A percentile compares a stretch with the other conserved stretches of the same genome.
Evolutionary conservation across 192 early-diverging fungal genomes (phyloP).

Genomic region (Coemansia sp.): DNA sequence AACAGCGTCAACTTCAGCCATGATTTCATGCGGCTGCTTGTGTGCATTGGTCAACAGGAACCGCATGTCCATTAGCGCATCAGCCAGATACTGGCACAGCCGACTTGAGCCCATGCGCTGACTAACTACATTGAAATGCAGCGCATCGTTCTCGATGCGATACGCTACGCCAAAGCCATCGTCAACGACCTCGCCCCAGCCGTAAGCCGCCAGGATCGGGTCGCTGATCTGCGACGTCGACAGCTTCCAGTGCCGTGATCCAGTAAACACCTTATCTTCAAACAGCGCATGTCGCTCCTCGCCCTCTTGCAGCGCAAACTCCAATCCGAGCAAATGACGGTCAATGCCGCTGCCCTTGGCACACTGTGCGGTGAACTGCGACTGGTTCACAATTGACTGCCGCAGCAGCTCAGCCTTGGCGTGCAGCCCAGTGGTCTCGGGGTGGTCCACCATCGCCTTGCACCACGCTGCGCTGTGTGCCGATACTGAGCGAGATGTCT

Average conservation of each 20-base stretch:
- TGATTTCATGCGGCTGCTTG: constrained; percentile 54
- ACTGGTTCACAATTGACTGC: constrained; percentile 53
- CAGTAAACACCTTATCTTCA: constrained; percentile 58
- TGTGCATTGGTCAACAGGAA: constrained; percentile 51
- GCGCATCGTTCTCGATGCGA: constrained; percentile 48
- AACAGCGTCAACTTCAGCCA: constrained; percentile 52
- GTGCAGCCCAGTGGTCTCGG: constrained; percentile 47
- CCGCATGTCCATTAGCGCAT: constrained; percentile 72
- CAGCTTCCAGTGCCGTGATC: constrained; percentile 63
- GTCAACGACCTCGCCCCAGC: constrained; percentile 62
- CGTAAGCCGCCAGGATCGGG: constrained; percentile 55
- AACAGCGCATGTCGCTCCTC: constrained; percentile 50
- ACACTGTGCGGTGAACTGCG: constrained; percentile 59
- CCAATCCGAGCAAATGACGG: constrained; percentile 70
- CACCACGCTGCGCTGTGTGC: constrained; percentile 59
- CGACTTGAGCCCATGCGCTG: constrained; percentile 51
- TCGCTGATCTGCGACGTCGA: constrained; percentile 64
- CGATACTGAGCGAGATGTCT: constrained; percentile 75
- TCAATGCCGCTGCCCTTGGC: constrained; percentile 65
- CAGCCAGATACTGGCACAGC: constrained; percentile 60
- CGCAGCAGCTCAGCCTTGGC: constrained; percentile 54
- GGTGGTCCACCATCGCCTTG: constrained; percentile 53
- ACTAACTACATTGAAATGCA: constrained; percentile 56
- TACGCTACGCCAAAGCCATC: constrained; percentile 61
- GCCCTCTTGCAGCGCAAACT: constrained; percentile 48